Conservation (phyloP, 768 basidiomycete genomes). For the Aureoboletus auriporus region DNA sequence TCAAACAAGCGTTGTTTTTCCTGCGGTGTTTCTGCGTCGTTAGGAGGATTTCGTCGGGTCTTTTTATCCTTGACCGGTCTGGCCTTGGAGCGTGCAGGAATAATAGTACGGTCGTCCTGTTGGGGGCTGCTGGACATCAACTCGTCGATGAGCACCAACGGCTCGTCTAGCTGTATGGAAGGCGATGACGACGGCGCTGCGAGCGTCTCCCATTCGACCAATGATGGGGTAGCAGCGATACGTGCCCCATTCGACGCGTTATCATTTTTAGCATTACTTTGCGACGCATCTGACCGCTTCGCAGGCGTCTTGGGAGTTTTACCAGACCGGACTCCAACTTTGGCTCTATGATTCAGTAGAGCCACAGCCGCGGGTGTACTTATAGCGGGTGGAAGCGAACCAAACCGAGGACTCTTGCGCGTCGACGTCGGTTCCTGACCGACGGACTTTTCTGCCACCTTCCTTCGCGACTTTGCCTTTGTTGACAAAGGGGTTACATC, state of each 20-base stretch:
- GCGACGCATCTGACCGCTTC: slow-evolving; percentile 2
- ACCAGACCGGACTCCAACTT: background rate
- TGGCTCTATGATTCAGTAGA: slow-evolving; percentile 2
- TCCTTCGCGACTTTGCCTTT: slow-evolving; percentile 16
- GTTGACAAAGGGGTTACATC: slow-evolving; percentile 18
- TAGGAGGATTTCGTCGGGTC: background rate
- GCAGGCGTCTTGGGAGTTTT: slow-evolving; percentile 12
- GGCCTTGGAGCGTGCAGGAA: background rate
- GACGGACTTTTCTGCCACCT: slow-evolving; percentile 12
- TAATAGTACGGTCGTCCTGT: background rate
- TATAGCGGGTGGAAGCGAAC: background rate
- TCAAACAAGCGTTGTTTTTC: slow-evolving; percentile 41
- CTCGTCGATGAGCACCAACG: slow-evolving; percentile 25
- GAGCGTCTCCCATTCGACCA: slow-evolving; percentile 30
- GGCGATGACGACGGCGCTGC: slow-evolving; percentile 23
- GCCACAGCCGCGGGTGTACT: slow-evolving; percentile 7
- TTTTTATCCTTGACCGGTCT: slow-evolving; percentile 11
- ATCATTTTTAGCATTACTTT: background rate
- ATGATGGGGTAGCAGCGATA: slow-evolving; percentile 7
- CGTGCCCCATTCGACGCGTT: background rate
- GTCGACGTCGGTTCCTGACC: slow-evolving; percentile 21
- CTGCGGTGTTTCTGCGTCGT: background rate
- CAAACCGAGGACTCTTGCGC: slow-evolving; percentile 19
- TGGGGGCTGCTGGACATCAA: slow-evolving; percentile 28
- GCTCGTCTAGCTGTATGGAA: slow-evolving; percentile 30